Evolutionary conservation across 208 protist species (phyloP), one percentile per base, ranked within the genome.

Genomic region (Crithidia sp.): DNA sequence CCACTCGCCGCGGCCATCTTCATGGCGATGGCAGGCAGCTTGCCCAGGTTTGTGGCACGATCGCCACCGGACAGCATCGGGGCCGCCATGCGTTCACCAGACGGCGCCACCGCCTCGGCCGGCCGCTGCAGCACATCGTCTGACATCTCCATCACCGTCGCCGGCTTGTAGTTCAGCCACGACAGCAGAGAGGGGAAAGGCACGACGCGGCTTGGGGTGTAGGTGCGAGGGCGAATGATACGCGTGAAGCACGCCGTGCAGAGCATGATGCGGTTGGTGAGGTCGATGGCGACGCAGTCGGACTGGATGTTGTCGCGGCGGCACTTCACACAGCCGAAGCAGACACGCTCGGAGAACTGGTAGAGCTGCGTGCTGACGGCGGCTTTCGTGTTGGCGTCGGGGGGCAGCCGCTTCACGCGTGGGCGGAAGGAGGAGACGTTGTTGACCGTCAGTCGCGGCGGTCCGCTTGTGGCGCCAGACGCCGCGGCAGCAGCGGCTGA

Each of bases 161-260:
- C 67, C 6, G 90, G 90, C 64, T 78, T 85, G 82, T 95, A 95
- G 69, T 90, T 83, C 13, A 95, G 79, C 88, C 90, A 95, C 50
- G 90, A 93, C 49, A 95, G 81, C 57, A 95, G 81, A 5, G 90
- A 95, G 2, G 90, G 90, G 75, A 95, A 95, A 3, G 90, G 90
- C 9, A 95, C 87, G 52, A 92, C 76, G 63, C 90, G 84, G 63
- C 76, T 92, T 5, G 88, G 90, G 36, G 73, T 76, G 82, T 92
- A 95, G 58, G 80, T 83, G 47, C 86, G 86, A 0, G 90, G 90
- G 2, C 90, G 86, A 19, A 95, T 84, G 44, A 92, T 86, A 57
- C 90, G 87, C 9, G 86, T 87, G 57, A 93, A 93, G 74, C 90
- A 95, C 8, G 80, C 60, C 10, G 82, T 84, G 67, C 90, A 95